phyloP scores from a whole-genome alignment of 192 early-diverging fungal genomes.

The Coemansia sp. region DNA sequence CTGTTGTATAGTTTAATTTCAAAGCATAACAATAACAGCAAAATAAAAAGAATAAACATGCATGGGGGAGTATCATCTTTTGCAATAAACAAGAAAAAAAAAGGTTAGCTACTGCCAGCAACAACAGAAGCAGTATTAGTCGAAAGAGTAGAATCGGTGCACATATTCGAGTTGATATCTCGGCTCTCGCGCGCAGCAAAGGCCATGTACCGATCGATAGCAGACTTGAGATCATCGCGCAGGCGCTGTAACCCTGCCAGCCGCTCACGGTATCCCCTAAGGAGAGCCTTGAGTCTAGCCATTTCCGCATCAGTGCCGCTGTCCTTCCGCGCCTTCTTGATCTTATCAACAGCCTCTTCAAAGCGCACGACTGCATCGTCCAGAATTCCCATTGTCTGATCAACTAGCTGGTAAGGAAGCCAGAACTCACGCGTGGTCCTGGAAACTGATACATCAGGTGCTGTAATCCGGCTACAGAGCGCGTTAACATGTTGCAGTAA shows the following conservation, averaged over 20 bases:
- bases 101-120: not conserved
- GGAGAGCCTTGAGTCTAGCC: constrained; percentile 20
- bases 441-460: not conserved
- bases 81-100: constrained; percentile 3
- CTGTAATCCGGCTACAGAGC: constrained; percentile 10
- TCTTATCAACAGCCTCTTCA: constrained; percentile 35
- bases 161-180: constrained; percentile 17
- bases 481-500: constrained; percentile 40
- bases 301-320: constrained; percentile 1
- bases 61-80: not conserved
- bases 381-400: constrained; percentile 43
- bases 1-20: not conserved
- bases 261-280: constrained; percentile 36
- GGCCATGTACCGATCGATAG: constrained; percentile 39
- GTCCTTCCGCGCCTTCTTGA: constrained; percentile 28
- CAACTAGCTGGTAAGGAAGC: constrained; percentile 48
- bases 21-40: not conserved
- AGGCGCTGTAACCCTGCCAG: constrained; percentile 27
- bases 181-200: constrained; percentile 44
- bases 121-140: not conserved
- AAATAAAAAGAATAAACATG: not conserved
- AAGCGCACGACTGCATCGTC: constrained; percentile 39
- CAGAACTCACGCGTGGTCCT: constrained; percentile 44
- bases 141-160: not conserved
- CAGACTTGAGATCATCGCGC: constrained; percentile 12